Base-by-base conservation (phyloP, 2,329 filamentous ascomycete species). In the Fusarium burgessii region DNA sequence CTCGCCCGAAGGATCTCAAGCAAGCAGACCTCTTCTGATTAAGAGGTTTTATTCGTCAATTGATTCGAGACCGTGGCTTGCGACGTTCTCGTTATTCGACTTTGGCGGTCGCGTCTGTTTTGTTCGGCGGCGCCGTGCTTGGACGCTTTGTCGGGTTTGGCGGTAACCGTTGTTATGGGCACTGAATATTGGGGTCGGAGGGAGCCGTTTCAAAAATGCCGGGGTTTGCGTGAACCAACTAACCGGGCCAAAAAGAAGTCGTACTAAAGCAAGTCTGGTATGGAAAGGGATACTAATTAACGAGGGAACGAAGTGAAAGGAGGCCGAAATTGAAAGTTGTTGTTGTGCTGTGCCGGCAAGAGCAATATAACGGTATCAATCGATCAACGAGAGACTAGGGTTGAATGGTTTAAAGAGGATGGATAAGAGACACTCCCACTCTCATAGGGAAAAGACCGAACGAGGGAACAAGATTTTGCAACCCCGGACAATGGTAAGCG, bases 141-240 rank as follows among this genome's bases (percentile, higher is more conserved):
- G 57, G 59, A 33, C 54, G 62, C 50, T 58, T 62, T 36, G 49
- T 58, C 63, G 56, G 50, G 35, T 52, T 66, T 69, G 62, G 66
- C 51, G 71, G 57, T 29, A 68, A 57, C 54, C 40, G 73, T 70
- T 76, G 70, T 73, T 74, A 61, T 73, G 71, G 63, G 41, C 62
- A 66, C 55, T 70, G 71, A 63, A 72, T 72, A 60, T 73, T 43
- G 64, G 72, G 71, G 73, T 66, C 58, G 61, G 66, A 70, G 66
- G 60, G 62, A 69, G 72, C 49, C 50, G 75, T 77, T 77, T 77
- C 75, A 77, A 77, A 60, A 74, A 74, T 66, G 65, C 75, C 57
- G 51, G 72, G 75, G 74, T 60, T 49, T 61, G 57, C 68, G 62
- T 71, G 62, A 55, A 60, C 65, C 63, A 75, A 69, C 69, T 66